Base-by-base conservation (phyloP, 768 basidiomycete genomes). In the Chalciporus pseudorubinellus region DNA sequence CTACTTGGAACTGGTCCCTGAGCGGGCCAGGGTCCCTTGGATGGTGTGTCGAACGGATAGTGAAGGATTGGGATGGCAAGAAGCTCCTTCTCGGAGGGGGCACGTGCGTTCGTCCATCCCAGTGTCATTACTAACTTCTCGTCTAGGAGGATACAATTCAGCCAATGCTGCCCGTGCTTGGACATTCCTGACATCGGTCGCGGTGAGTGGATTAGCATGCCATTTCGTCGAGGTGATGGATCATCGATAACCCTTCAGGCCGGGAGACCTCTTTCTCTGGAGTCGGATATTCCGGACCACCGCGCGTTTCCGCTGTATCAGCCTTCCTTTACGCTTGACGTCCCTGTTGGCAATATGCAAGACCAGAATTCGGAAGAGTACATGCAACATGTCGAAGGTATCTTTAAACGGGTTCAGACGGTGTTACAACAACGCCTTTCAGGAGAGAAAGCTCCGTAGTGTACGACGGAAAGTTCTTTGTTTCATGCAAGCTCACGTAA, bases 101-200 rank as follows among this genome's bases (percentile, higher is more conserved):
- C 83, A 58, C 44, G 68, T 55, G 7, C 31, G 28, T 19, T 48
- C 19, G 22, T 56, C 49, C 14, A 33, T 18, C 52, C 31, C 16
- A 24, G 55, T 38, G 24, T 21, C 20, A 16, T 34, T 10, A 3
- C 29, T 22, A 36, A 51, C 29, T 7, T 60, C 65, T 19, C 50
- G 64, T 40, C 53, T 68, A 79, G 92, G 93, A 16, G 95, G 95
- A 0, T 97, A 98, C 64, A 76, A 89, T 59, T 80, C 82, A 4
- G 72, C 89, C 2, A 95, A 95, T 58, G 84, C 84, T 1, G 93
- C 94, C 0, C 79, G 93, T 12, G 89, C 90, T 0, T 97, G 92
- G 92, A 75, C 90, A 1, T 83, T 83, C 60, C 70, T 94, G 16
- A 95, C 93, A 1, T 85, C 87, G 0, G 70, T 89, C 4, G 80